Evolutionary conservation across 176 grass and related monocot genomes (phyloP).

Genomic region (Cymbopogon citratus): DNA sequence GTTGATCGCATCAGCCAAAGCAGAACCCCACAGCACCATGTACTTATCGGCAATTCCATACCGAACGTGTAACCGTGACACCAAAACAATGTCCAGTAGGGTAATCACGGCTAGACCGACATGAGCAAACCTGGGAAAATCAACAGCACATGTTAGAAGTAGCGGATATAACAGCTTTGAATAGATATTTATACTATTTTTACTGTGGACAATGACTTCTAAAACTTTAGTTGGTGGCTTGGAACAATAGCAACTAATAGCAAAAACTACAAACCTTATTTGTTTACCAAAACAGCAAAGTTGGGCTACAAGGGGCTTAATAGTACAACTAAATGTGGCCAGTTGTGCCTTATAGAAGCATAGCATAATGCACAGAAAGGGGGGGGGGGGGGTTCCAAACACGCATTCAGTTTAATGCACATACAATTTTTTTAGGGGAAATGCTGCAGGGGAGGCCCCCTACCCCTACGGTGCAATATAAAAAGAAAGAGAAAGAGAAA

Average conservation of each 20-base stretch:
- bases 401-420: background rate
- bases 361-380: background rate
- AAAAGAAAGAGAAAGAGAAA: background rate
- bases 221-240: background rate
- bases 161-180: background rate
- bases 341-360: background rate
- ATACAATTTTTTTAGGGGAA: background rate
- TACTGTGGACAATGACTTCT: background rate
- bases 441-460: background rate
- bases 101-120: constrained; percentile 54
- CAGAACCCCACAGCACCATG: constrained; percentile 75
- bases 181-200: background rate
- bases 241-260: background rate
- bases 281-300: background rate
- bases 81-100: constrained; percentile 58
- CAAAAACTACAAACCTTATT: background rate
- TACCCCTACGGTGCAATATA: background rate
- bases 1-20: constrained; percentile 65
- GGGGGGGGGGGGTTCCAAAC: background rate
- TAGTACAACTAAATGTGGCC: background rate
- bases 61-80: constrained; percentile 46
- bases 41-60: constrained; percentile 65
- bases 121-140: constrained; percentile 60
- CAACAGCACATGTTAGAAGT: constrained; percentile 28
- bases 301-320: background rate